Percentiles rank a stretch among this genome's conserved stretches.
These are phyloP conservation scores for Fonsecaea pedrosoi DNA, from an alignment of 2,329 filamentous ascomycete species.

Conservation along the genomic window DNA sequence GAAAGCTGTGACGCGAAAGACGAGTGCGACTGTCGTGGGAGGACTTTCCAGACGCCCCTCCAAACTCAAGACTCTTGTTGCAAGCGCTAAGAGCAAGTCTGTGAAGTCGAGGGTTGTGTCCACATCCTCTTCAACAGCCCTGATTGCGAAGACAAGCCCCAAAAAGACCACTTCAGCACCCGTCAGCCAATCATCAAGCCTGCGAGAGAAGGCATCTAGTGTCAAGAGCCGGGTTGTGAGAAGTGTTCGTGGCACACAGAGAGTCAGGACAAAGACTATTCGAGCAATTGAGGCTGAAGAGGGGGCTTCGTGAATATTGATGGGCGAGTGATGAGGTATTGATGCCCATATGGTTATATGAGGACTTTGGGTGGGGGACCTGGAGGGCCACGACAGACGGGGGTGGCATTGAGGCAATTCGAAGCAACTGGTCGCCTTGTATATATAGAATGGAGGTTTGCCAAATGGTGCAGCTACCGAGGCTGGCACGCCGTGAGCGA, in stretches of 20 bases:
- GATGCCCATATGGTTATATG: constrained; percentile 3
- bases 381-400: not conserved
- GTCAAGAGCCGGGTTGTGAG: constrained; percentile 35
- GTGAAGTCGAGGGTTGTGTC: constrained; percentile 31
- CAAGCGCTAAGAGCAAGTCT: constrained; percentile 28
- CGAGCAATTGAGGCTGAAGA: constrained; percentile 24
- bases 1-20: constrained; percentile 27
- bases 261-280: constrained; percentile 28
- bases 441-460: not conserved
- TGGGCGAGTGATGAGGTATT: not conserved
- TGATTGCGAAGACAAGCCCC: constrained; percentile 31
- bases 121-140: constrained; percentile 29
- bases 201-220: constrained; percentile 36
- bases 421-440: not conserved
- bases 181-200: constrained; percentile 28
- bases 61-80: constrained; percentile 34
- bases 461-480: not conserved
- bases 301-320: constrained; percentile 16
- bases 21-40: constrained; percentile 10
- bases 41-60: constrained; percentile 29
- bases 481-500: not conserved
- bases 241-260: constrained; percentile 32
- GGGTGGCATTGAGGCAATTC: not conserved
- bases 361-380: not conserved
- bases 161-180: constrained; percentile 12